These are phyloP conservation scores for Fusarium pilosicola DNA, from an alignment of 2,329 filamentous ascomycete genomes.

Conservation along the genomic window DNA sequence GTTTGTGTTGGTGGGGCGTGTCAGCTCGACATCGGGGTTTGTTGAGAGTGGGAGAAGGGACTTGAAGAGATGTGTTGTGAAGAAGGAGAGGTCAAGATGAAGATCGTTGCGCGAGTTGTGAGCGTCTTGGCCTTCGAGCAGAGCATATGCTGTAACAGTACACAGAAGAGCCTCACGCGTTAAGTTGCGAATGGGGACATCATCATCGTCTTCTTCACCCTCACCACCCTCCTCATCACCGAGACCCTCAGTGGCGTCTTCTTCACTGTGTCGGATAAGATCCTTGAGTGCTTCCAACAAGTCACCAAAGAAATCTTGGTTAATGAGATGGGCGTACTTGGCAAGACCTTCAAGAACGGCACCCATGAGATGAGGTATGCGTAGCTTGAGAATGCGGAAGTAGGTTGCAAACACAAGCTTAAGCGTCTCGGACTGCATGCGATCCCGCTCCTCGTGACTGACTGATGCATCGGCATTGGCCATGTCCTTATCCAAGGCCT, in stretches of 20 bases:
- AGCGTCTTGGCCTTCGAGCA: conserved; percentile 92
- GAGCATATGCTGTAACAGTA: conserved; percentile 95
- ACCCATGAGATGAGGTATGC: conserved; percentile 89
- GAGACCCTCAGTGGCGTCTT: conserved; percentile 59
- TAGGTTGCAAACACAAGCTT: conserved; percentile 96
- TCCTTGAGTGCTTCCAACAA: conserved; percentile 94
- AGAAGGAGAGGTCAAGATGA: conserved; percentile 92
- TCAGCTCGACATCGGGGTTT: conserved; percentile 87
- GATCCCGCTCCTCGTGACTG: conserved; percentile 89
- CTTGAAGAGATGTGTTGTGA: conserved; percentile 92
- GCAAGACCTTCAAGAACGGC: conserved; percentile 94
- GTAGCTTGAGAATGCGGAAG: conserved; percentile 90
- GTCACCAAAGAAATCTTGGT: conserved; percentile 98
- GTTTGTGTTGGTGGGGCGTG: conserved; percentile 55
- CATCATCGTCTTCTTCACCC: conserved; percentile 58
- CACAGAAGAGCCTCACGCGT: conserved; percentile 91
- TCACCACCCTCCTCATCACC: conserved; percentile 57
- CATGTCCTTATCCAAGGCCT: conserved; percentile 91
- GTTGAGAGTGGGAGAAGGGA: conserved; percentile 81
- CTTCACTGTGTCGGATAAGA: conserved; percentile 80
- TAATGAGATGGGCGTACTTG: conserved; percentile 95
- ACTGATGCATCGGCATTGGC: conserved; percentile 90
- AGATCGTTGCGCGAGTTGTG: conserved; percentile 83
- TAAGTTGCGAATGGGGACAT: conserved; percentile 70
- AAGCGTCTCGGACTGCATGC: conserved; percentile 93